These are phyloP conservation scores for Sarocladium oryzae DNA, from an alignment of 2,329 filamentous ascomycete species.

Conservation along the genomic window DNA sequence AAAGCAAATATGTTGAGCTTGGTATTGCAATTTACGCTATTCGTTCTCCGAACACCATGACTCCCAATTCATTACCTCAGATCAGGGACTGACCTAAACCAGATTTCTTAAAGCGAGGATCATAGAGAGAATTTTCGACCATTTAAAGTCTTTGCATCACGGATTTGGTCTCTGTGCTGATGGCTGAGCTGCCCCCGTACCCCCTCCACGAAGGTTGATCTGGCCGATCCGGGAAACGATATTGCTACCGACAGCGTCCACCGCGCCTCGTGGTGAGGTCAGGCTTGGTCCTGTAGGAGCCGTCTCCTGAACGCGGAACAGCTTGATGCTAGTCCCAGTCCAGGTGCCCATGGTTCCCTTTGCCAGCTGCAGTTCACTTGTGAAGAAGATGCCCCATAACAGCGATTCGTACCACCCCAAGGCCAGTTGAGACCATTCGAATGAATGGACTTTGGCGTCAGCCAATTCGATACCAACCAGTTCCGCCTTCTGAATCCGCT, in stretches of 20 bases:
- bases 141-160: neutral
- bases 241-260: slow-evolving; percentile 88
- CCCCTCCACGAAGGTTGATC: slow-evolving; percentile 59
- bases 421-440: slow-evolving; percentile 87
- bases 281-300: slow-evolving; percentile 73
- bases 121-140: no score
- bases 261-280: slow-evolving; percentile 78
- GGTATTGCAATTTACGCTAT: neutral
- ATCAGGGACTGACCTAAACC: neutral
- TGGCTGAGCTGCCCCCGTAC: slow-evolving; percentile 15
- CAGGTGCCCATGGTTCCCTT: slow-evolving; percentile 88
- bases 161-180: neutral
- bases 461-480: slow-evolving; percentile 69
- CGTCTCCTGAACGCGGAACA: slow-evolving; percentile 86
- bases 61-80: neutral
- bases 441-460: slow-evolving; percentile 73
- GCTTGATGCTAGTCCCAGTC: slow-evolving; percentile 81
- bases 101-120: no score
- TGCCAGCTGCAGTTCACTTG: slow-evolving; percentile 78
- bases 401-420: slow-evolving; percentile 95
- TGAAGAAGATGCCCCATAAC: slow-evolving; percentile 89
- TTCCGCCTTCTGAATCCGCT: slow-evolving; percentile 51
- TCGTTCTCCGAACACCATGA: neutral
- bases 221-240: slow-evolving; percentile 81
- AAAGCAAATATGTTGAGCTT: neutral